phyloP scores from a whole-genome alignment of 768 basidiomycete genomes.

The Tulasnella calospora region DNA sequence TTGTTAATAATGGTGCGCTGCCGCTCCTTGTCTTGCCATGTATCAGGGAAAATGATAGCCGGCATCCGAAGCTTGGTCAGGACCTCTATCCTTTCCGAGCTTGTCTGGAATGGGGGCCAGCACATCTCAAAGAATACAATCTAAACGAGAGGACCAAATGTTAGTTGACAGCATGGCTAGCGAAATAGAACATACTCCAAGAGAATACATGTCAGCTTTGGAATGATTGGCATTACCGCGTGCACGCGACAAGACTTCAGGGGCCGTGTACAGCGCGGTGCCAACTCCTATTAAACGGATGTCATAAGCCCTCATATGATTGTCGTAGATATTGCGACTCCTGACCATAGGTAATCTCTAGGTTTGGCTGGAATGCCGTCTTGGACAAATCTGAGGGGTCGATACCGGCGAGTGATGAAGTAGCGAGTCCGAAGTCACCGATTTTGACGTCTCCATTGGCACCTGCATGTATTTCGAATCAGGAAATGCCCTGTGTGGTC shows the following conservation, averaged over 20 bases:
- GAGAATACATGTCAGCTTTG: slow-evolving; percentile 92
- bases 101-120: slow-evolving; percentile 66
- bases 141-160: slow-evolving; percentile 39
- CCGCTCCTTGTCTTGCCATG: slow-evolving; percentile 58
- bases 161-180: background rate
- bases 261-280: slow-evolving; percentile 87
- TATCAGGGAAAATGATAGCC: slow-evolving; percentile 65
- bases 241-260: slow-evolving; percentile 69
- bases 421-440: slow-evolving; percentile 90
- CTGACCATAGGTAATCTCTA: slow-evolving; percentile 72
- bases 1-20: slow-evolving; percentile 74
- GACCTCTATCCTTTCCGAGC: slow-evolving; percentile 76
- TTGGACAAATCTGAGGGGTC: slow-evolving; percentile 65
- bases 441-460: slow-evolving; percentile 46
- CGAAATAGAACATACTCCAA: slow-evolving; percentile 58
- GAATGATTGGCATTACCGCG: slow-evolving; percentile 55
- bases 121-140: slow-evolving; percentile 99
- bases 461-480: slow-evolving; percentile 27
- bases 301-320: background rate
- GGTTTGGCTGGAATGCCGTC: slow-evolving; percentile 43
- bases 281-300: slow-evolving; percentile 50
- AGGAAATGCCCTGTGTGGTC: background rate
- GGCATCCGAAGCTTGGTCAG: slow-evolving; percentile 73
- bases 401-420: slow-evolving; percentile 71
- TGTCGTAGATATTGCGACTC: background rate